phyloP scores from a whole-genome alignment of 148 eudicot species.

The Chenopodium album region DNA sequence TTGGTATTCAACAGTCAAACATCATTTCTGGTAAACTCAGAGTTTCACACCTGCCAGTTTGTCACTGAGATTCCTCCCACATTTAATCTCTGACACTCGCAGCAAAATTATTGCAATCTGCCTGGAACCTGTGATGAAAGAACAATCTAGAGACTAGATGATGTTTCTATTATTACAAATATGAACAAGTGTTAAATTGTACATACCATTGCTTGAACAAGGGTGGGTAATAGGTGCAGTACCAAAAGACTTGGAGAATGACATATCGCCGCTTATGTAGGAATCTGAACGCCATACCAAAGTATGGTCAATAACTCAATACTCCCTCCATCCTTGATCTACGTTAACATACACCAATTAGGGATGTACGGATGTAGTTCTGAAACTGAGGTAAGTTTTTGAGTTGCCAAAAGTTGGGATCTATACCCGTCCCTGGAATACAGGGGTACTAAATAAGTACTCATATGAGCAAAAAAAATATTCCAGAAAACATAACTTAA shows the following conservation, averaged over 20 bases:
- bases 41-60: background rate
- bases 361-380: no score
- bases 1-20: background rate
- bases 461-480: no score
- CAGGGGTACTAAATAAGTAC: no score
- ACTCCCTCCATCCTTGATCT: no score
- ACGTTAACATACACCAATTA: no score
- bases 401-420: no score
- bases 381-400: no score
- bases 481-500: no score
- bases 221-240: background rate
- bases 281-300: no score
- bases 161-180: background rate
- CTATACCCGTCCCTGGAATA: no score
- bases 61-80: slow-evolving; percentile 1
- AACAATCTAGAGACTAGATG: background rate
- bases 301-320: no score
- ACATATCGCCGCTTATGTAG: background rate
- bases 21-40: background rate
- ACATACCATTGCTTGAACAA: background rate
- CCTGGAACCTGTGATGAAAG: background rate
- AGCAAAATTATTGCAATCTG: background rate
- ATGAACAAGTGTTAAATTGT: background rate
- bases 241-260: background rate
- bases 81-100: background rate